Conservation (phyloP, 768 basidiomycete genomes). For the Lentinula edodes region DNA sequence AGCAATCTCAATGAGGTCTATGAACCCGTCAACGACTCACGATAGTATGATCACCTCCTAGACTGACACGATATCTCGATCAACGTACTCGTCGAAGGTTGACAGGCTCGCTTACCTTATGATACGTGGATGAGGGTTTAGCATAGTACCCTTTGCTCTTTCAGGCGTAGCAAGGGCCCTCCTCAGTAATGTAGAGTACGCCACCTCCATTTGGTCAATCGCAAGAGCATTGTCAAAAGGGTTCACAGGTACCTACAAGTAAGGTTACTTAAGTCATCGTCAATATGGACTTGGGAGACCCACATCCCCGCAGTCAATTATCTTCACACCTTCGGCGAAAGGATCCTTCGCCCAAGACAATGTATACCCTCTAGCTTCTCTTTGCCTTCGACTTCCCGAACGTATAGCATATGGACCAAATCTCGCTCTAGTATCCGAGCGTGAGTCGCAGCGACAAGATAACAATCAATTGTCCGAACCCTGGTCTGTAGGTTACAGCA, state of each 20-base stretch:
- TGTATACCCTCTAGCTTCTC: slow-evolving; percentile 53
- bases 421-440: slow-evolving; percentile 56
- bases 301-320: slow-evolving; percentile 86
- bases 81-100: background rate
- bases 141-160: background rate
- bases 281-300: background rate
- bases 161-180: slow-evolving; percentile 38
- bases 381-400: slow-evolving; percentile 67
- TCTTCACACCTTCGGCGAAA: slow-evolving; percentile 46
- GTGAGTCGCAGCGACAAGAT: background rate
- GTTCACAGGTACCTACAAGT: slow-evolving; percentile 58
- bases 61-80: slow-evolving; percentile 27
- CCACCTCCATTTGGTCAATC: slow-evolving; percentile 82
- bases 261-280: background rate
- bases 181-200: slow-evolving; percentile 71
- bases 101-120: slow-evolving; percentile 36
- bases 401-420: slow-evolving; percentile 88
- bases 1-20: background rate
- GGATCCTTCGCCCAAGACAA: slow-evolving; percentile 71
- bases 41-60: slow-evolving; percentile 89
- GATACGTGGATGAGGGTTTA: slow-evolving; percentile 59
- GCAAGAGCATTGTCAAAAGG: slow-evolving; percentile 83
- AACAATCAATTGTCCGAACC: slow-evolving; percentile 30
- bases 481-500: slow-evolving; percentile 52
- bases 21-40: slow-evolving; percentile 28